These are phyloP conservation scores for Penicillium sclerotiorum DNA, from an alignment of 2,329 filamentous ascomycete genomes.

Conservation along the genomic window DNA sequence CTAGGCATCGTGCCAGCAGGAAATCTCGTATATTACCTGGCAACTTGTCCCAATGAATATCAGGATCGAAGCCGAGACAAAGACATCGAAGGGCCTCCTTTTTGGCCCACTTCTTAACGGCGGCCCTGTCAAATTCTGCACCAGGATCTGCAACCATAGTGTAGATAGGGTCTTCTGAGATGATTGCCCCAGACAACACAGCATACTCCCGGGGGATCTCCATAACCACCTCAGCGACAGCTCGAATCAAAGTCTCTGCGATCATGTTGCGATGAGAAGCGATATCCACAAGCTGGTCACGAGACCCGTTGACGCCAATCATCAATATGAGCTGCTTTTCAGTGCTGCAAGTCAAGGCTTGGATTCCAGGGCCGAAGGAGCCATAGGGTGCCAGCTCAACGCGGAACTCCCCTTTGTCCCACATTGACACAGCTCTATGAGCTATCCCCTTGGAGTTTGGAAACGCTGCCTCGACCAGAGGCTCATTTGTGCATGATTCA, in stretches of 20 bases:
- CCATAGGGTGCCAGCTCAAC: slow-evolving; percentile 40
- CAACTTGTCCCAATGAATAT: slow-evolving; percentile 56
- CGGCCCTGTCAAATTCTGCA: slow-evolving; percentile 40
- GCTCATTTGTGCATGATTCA: slow-evolving; percentile 39
- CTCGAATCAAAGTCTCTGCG: slow-evolving; percentile 42
- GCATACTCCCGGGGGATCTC: slow-evolving; percentile 42
- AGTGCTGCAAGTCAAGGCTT: slow-evolving; percentile 37
- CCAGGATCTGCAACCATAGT: slow-evolving; percentile 37
- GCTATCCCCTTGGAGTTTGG: slow-evolving; percentile 42
- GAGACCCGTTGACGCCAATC: slow-evolving; percentile 35
- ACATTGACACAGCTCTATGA: slow-evolving; percentile 35
- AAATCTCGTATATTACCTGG: slow-evolving; percentile 50
- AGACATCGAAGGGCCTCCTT: slow-evolving; percentile 52
- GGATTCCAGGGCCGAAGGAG: slow-evolving; percentile 37
- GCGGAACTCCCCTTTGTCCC: slow-evolving; percentile 34
- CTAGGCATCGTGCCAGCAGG: slow-evolving; percentile 51
- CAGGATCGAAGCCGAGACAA: slow-evolving; percentile 53
- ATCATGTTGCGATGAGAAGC: slow-evolving; percentile 41
- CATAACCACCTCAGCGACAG: slow-evolving; percentile 38
- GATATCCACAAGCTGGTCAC: slow-evolving; percentile 36
- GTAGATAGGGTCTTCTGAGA: slow-evolving; percentile 37
- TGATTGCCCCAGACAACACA: slow-evolving; percentile 35
- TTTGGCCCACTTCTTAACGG: slow-evolving; percentile 45
- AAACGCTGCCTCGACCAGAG: slow-evolving; percentile 48
- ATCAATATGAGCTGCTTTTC: slow-evolving; percentile 31